Conservation (phyloP, 2,329 filamentous ascomycete genomes). For the Phoma herbarum region DNA sequence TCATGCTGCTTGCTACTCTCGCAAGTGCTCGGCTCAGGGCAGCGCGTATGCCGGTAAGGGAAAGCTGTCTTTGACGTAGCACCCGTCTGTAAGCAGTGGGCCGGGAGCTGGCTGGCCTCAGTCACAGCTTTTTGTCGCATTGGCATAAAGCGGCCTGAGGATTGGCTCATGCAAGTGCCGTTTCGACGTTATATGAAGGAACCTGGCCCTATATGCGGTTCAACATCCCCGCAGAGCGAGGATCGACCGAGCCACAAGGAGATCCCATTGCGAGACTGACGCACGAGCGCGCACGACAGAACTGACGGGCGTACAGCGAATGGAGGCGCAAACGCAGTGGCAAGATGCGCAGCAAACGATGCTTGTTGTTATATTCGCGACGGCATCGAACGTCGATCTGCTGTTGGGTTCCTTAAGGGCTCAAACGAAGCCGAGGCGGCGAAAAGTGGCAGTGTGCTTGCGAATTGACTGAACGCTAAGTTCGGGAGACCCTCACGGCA, state of each 20-base stretch:
- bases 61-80: conserved; percentile 48
- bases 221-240: conserved; percentile 42
- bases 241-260: conserved; percentile 50
- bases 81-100: conserved; percentile 47
- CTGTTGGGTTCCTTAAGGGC: conserved; percentile 12
- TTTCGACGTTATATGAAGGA: conserved; percentile 50
- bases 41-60: conserved; percentile 44
- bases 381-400: conserved; percentile 9
- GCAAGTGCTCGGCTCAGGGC: conserved; percentile 32
- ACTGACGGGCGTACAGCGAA: conserved; percentile 35
- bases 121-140: conserved; percentile 48
- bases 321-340: conserved; percentile 32
- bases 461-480: conserved; percentile 23
- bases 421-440: conserved; percentile 27
- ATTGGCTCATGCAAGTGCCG: conserved; percentile 53
- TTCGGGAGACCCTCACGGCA: conserved; percentile 31
- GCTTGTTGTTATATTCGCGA: conserved; percentile 20
- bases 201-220: conserved; percentile 52
- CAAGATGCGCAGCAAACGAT: conserved; percentile 18
- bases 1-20: conserved; percentile 39
- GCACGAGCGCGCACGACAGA: conserved; percentile 41
- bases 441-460: conserved; percentile 25
- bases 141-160: conserved; percentile 47
- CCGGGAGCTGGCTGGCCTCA: conserved; percentile 36
- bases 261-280: conserved; percentile 39